Percentiles rank a stretch among this genome's conserved stretches.
Evolutionary conservation across 2,329 filamentous ascomycete genomes (phyloP).

Genomic region (Leptographium radiaticola): DNA sequence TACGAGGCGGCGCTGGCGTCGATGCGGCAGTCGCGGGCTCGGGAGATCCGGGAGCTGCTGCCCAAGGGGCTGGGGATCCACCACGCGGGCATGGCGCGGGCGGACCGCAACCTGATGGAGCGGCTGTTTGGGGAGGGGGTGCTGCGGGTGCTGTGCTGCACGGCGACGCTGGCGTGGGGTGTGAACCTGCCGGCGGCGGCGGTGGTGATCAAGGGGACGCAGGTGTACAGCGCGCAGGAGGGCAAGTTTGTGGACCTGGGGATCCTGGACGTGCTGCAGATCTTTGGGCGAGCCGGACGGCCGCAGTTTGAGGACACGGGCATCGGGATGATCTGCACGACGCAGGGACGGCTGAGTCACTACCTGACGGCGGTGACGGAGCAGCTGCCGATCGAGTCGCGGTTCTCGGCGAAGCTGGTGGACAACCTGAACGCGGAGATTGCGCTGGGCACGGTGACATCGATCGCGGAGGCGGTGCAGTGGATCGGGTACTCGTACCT

Average conservation of each 20-base stretch:
- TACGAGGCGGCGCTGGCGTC: slow-evolving; percentile 73
- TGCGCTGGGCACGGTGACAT: slow-evolving; percentile 85
- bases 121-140: slow-evolving; percentile 81
- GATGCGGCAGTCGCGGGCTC: slow-evolving; percentile 72
- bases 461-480: slow-evolving; percentile 81
- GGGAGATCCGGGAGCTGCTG: slow-evolving; percentile 78
- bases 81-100: slow-evolving; percentile 90
- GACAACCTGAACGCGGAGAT: slow-evolving; percentile 97
- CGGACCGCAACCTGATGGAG: slow-evolving; percentile 93
- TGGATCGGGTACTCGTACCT: slow-evolving; percentile 98
- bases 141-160: slow-evolving; percentile 96
- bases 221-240: slow-evolving; percentile 90
- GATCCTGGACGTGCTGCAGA: slow-evolving; percentile 92
- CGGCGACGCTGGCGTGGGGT: slow-evolving; percentile 94
- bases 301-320: slow-evolving; percentile 96
- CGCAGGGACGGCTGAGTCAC: slow-evolving; percentile 81
- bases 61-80: slow-evolving; percentile 89
- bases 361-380: slow-evolving; percentile 90
- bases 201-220: slow-evolving; percentile 95
- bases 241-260: slow-evolving; percentile 94
- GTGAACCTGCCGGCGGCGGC: slow-evolving; percentile 95
- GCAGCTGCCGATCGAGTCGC: slow-evolving; percentile 94
- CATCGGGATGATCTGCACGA: slow-evolving; percentile 97
- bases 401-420: slow-evolving; percentile 83
- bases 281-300: slow-evolving; percentile 94